Percentiles rank a stretch among this genome's conserved stretches.
Evolutionary conservation across 2,329 filamentous ascomycete genomes (phyloP).

Genomic region (Pyrenophora teres): DNA sequence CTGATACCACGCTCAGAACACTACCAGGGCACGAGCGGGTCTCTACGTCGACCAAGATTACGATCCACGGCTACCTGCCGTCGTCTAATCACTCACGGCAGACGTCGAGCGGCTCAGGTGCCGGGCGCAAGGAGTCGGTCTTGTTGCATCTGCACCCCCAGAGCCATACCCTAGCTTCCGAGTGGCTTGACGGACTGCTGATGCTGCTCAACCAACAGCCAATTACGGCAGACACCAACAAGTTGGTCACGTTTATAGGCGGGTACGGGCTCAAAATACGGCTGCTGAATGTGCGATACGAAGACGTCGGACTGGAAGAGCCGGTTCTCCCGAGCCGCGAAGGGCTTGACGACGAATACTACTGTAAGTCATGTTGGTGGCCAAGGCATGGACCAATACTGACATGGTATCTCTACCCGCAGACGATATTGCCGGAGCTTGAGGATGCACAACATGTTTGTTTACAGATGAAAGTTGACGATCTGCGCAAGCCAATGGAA

Average conservation of each 20-base stretch:
- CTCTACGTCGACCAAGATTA: conserved; percentile 78
- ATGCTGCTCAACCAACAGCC: conserved; percentile 95
- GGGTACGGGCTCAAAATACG: conserved; percentile 93
- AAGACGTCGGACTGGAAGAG: conserved; percentile 72
- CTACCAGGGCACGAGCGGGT: conserved; percentile 35
- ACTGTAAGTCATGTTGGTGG: conserved; percentile 65
- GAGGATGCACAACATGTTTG: not conserved
- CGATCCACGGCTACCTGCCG: conserved; percentile 74
- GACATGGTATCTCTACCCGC: not conserved
- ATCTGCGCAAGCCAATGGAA: conserved; percentile 3
- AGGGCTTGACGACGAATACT: conserved; percentile 90
- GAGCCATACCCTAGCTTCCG: conserved; percentile 81
- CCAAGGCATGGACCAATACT: not conserved
- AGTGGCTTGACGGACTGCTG: conserved; percentile 94
- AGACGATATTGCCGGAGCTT: conserved; percentile 16
- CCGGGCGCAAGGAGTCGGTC: conserved; percentile 65
- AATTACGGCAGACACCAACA: conserved; percentile 95
- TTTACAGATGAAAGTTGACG: conserved; percentile 1
- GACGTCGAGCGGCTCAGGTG: conserved; percentile 36
- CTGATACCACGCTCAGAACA: conserved; percentile 54
- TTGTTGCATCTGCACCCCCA: conserved; percentile 83
- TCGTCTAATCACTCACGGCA: conserved; percentile 37
- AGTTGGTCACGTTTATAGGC: conserved; percentile 80
- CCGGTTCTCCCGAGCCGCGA: conserved; percentile 80
- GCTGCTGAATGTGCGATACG: conserved; percentile 86